phyloP scores from a whole-genome alignment of 768 basidiomycete species.

The Galerina sulciceps region DNA sequence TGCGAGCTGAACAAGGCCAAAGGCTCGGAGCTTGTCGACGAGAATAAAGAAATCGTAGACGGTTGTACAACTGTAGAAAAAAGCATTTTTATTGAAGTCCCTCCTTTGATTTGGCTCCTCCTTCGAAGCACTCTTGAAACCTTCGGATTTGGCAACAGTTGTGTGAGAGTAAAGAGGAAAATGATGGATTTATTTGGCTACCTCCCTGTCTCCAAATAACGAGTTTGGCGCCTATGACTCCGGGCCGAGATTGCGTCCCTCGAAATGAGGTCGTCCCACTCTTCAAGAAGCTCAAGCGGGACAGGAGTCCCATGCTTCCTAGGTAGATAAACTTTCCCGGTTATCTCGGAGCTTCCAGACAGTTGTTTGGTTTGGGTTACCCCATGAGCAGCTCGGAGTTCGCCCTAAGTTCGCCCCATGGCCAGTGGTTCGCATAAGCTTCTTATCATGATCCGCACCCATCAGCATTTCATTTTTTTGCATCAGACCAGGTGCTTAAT shows the following conservation, averaged over 20 bases:
- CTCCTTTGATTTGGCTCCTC: not conserved
- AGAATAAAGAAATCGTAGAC: conserved; percentile 70
- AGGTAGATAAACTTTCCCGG: not conserved
- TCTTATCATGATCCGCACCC: conserved; percentile 10
- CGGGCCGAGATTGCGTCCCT: not conserved
- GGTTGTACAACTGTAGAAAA: conserved; percentile 57
- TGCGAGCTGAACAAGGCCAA: conserved; percentile 56
- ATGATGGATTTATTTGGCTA: not conserved
- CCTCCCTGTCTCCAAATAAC: not conserved
- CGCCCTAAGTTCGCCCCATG: not conserved
- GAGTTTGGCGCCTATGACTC: no score
- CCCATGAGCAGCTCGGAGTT: no score
- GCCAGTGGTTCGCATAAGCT: not conserved
- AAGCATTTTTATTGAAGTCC: not conserved
- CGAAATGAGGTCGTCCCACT: not conserved
- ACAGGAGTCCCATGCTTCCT: no score
- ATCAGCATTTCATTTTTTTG: not conserved
- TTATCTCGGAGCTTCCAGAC: not conserved
- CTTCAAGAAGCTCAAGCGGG: no score
- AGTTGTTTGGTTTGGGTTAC: not conserved
- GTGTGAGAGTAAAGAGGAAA: no score
- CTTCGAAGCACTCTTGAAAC: not conserved
- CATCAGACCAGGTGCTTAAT: not conserved
- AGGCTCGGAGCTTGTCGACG: conserved; percentile 69
- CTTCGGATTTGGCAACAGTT: no score